Percentiles rank a stretch among this genome's conserved stretches.
Evolutionary conservation across 164 flowering plant genomes (phyloP).

Genomic region (Kalanchoe fedtschenkoi): DNA sequence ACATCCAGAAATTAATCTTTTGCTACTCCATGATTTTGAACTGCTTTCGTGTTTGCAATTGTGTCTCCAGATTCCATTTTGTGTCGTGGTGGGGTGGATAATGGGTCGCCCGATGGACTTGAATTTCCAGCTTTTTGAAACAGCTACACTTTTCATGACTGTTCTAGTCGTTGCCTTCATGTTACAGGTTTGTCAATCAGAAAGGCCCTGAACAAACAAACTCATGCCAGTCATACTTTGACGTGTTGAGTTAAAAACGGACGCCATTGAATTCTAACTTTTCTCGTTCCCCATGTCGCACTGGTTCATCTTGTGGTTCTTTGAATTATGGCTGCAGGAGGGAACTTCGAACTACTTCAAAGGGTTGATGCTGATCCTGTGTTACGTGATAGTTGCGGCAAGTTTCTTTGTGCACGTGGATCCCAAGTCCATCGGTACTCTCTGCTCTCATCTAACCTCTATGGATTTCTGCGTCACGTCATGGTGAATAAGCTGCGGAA

Average conservation of each 20-base stretch:
- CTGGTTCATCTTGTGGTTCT: neutral
- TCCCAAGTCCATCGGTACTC: conserved; percentile 39
- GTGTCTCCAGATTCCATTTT: neutral
- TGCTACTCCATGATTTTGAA: neutral
- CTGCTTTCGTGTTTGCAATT: neutral
- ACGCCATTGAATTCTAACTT: neutral
- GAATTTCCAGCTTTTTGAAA: conserved; percentile 51
- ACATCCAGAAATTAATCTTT: neutral
- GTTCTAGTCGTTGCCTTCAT: conserved; percentile 46
- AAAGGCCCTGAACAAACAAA: too few relatives aligned
- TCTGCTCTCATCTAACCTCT: neutral
- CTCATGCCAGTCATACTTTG: too few relatives aligned
- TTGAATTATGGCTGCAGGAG: conserved; percentile 36
- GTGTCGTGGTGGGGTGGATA: conserved; percentile 13
- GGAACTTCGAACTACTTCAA: conserved; percentile 75
- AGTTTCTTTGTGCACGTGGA: conserved; percentile 66
- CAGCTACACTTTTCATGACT: conserved; percentile 41
- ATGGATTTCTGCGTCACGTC: neutral
- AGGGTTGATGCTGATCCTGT: conserved; percentile 64
- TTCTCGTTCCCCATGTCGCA: neutral
- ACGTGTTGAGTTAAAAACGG: neutral
- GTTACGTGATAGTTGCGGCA: conserved; percentile 68
- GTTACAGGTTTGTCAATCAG: conserved; percentile 29
- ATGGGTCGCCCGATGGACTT: conserved; percentile 49
- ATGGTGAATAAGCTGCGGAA: too few relatives aligned